Evolutionary conservation across 208 protist species (phyloP), one percentile per base, ranked within the genome.

Genomic region (Trypanosoma rangeli): DNA sequence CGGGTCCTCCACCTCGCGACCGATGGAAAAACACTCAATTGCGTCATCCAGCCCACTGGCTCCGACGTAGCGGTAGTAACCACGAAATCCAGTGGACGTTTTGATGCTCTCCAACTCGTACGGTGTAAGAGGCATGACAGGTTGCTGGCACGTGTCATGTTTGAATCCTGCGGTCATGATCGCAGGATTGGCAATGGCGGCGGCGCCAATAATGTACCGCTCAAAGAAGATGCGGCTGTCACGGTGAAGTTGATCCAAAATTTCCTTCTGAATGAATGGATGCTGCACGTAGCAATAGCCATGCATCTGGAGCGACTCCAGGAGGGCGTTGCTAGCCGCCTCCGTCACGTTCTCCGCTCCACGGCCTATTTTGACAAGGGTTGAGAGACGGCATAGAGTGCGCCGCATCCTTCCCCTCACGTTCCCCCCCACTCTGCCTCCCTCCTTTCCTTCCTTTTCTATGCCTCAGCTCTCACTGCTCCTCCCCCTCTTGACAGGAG

Each of bases 251-350:
- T 94, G 89, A 7, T 94, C 84, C 24, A 94, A 70, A 39, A 94
- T 92, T 35, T 82, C 86, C 61, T 84, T 83, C 33, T 94, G 89
- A 55, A 94, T 94, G 61, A 90, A 94, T 33, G 89, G 89, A 73
- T 95, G 89, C 75, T 95, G 86, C 5, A 95, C 79, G 73, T 95
- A 95, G 72, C 89, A 95, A 72, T 95, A 95, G 35, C 89, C 89
- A 76, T 95, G 89, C 62, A 78, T 59, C 72, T 95, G 89, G 46
- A 95, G 84, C 5, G 89, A 86, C 71, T 95, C 89, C 18, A 95
- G 75, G 13, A 95, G 77, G 12, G 86, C 81, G 67, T 95, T 95
- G 75, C 86, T 93, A 29, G 89, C 89, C 0, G 76, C 63, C 76
- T 93, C 85, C 9, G 89, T 93, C 46, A 95, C 86, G 73, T 91